Evolutionary conservation across 192 early-diverging fungal species (phyloP).

Genomic region (Entomortierella lignicola): DNA sequence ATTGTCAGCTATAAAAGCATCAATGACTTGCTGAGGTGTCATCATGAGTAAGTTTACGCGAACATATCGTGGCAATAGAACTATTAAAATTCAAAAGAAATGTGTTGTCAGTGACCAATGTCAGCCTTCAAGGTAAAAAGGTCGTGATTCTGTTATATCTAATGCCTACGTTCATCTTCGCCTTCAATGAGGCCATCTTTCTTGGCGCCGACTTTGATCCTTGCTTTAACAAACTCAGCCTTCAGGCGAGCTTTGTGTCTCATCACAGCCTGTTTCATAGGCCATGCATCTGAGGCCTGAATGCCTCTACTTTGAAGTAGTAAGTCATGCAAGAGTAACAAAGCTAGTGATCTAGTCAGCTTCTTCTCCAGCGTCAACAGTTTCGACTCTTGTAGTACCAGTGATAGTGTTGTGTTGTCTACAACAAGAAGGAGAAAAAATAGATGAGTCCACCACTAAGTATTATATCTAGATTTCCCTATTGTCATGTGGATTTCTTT

Average conservation of each 20-base stretch:
- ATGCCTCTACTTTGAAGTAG: conserved; percentile 83
- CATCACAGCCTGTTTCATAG: conserved; percentile 74
- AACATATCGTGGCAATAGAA: conserved; percentile 84
- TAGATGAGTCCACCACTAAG: too few species aligned
- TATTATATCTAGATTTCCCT: too few species aligned
- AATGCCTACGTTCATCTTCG: conserved; percentile 58
- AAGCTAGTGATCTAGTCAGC: conserved; percentile 59
- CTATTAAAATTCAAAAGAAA: conserved; percentile 17
- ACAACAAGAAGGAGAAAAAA: background rate
- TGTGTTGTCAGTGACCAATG: conserved; percentile 15
- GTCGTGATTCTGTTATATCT: too few species aligned
- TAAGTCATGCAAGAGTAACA: conserved; percentile 88
- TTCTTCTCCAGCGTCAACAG: conserved; percentile 62
- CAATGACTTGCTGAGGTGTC: conserved; percentile 75
- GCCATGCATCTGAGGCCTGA: conserved; percentile 64
- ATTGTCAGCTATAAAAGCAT: conserved; percentile 38
- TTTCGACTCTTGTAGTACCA: conserved; percentile 63
- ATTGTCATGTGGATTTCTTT: background rate
- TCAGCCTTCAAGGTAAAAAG: too few species aligned
- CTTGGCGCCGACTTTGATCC: conserved; percentile 72
- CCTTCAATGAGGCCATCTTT: conserved; percentile 67
- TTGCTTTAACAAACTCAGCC: conserved; percentile 82
- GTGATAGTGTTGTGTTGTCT: conserved; percentile 61
- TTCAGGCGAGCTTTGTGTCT: conserved; percentile 76
- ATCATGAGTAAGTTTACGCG: conserved; percentile 88